A percentile compares a stretch with the other conserved stretches of the same genome.
These are phyloP conservation scores for Diaporthe aspalathi DNA, from an alignment of 2,329 filamentous ascomycete genomes.

Conservation along the genomic window DNA sequence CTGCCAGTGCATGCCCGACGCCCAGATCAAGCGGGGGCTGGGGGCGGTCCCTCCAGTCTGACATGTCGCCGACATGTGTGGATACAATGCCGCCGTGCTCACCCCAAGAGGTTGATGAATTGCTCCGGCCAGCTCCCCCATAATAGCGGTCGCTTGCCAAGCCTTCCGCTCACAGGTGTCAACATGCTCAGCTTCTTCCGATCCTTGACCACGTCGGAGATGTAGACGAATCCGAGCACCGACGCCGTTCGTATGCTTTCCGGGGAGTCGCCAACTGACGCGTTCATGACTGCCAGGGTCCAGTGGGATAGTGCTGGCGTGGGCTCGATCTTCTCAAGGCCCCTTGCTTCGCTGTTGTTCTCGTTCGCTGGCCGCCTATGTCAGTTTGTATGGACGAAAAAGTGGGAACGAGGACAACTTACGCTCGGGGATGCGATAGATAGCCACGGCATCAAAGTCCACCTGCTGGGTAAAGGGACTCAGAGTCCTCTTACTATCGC, in stretches of 20 bases:
- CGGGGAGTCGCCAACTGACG: slow-evolving; percentile 73
- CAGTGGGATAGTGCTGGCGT: slow-evolving; percentile 80
- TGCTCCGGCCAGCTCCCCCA: slow-evolving; percentile 90
- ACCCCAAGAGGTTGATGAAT: slow-evolving; percentile 79
- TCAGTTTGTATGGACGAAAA: neutral
- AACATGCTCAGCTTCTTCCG: slow-evolving; percentile 84
- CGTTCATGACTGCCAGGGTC: slow-evolving; percentile 86
- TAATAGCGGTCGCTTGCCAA: slow-evolving; percentile 83
- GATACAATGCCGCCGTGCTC: slow-evolving; percentile 19
- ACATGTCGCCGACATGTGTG: neutral
- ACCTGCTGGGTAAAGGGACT: slow-evolving; percentile 90
- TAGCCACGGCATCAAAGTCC: slow-evolving; percentile 77
- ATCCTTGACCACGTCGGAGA: slow-evolving; percentile 89
- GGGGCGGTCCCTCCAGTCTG: neutral
- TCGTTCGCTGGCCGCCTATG: slow-evolving; percentile 42
- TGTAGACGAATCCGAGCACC: slow-evolving; percentile 93
- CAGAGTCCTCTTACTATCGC: slow-evolving; percentile 78
- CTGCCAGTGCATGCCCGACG: no score
- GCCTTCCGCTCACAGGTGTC: slow-evolving; percentile 82
- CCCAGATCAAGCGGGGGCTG: neutral
- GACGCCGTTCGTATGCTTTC: slow-evolving; percentile 82
- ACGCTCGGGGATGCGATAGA: slow-evolving; percentile 78
- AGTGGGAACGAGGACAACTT: slow-evolving; percentile 44
- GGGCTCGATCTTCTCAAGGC: slow-evolving; percentile 74
- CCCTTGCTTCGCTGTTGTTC: slow-evolving; percentile 48